These are phyloP conservation scores for Colletotrichum euphorbiae DNA, from an alignment of 2,329 filamentous ascomycete species.

Conservation along the genomic window DNA sequence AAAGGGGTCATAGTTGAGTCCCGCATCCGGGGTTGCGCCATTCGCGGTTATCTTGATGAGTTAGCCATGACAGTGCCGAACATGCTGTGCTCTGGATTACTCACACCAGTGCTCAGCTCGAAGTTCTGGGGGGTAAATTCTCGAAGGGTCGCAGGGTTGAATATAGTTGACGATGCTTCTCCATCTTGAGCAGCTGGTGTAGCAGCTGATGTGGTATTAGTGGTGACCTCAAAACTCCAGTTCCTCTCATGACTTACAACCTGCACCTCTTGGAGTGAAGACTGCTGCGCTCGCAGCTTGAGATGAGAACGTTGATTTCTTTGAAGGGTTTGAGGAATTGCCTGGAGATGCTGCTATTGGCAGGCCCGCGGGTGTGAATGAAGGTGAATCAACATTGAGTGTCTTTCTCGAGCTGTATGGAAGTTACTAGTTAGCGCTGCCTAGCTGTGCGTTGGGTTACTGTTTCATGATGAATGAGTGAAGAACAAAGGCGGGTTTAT, in stretches of 20 bases:
- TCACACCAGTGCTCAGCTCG: conserved; percentile 62
- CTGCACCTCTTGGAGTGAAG: conserved; percentile 78
- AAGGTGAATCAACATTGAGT: conserved; percentile 95
- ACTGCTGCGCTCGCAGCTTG: conserved; percentile 90
- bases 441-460: neutral
- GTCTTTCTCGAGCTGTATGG: conserved; percentile 72
- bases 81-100: conserved; percentile 40
- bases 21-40: conserved; percentile 61
- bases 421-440: conserved; percentile 24
- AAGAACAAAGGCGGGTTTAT: neutral
- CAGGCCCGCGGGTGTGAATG: conserved; percentile 81
- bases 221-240: no score
- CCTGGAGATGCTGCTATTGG: conserved; percentile 40
- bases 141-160: conserved; percentile 68
- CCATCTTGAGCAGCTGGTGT: conserved; percentile 48
- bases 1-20: conserved; percentile 72
- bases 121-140: conserved; percentile 71
- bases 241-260: conserved; percentile 48
- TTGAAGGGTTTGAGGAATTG: conserved; percentile 57
- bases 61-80: neutral
- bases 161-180: conserved; percentile 54
- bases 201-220: conserved; percentile 26
- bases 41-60: conserved; percentile 55
- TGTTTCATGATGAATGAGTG: no score
- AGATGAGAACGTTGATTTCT: conserved; percentile 84